Conservation (phyloP, 148 eudicot species). For the Rhododendron henanense region DNA sequence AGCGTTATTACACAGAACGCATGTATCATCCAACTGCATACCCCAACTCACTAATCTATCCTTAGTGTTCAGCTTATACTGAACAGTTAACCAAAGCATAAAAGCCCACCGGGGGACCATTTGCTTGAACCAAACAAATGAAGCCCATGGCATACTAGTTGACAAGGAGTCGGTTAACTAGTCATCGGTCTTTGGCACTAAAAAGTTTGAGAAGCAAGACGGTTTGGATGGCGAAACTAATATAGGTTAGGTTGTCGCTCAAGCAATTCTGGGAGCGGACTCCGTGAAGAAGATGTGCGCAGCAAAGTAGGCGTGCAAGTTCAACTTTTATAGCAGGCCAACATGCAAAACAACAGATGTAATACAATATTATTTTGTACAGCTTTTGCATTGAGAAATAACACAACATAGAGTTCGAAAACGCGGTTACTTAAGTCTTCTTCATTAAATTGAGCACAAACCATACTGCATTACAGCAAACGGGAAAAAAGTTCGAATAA, state of each 20-base stretch:
- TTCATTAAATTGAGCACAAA: background rate
- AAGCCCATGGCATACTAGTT: no score
- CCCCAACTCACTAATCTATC: no score
- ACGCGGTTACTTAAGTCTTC: background rate
- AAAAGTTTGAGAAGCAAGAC: background rate
- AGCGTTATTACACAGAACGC: no score
- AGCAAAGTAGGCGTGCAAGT: background rate
- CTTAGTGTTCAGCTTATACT: no score
- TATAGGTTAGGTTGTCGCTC: background rate
- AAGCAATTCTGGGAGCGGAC: background rate
- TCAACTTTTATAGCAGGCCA: background rate
- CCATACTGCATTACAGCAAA: background rate
- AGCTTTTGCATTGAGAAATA: background rate
- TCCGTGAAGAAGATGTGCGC: background rate
- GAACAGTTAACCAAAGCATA: no score
- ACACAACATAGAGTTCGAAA: background rate
- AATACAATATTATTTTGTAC: background rate
- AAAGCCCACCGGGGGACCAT: no score
- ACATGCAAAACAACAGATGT: background rate
- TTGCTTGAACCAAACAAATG: no score
- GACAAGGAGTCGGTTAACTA: background rate
- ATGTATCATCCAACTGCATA: no score
- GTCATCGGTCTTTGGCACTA: background rate
- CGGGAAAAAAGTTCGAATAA: background rate
- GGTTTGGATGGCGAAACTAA: background rate